Base-by-base conservation (phyloP, 306 rosid genomes). In the Cyamopsis tetragonoloba region DNA sequence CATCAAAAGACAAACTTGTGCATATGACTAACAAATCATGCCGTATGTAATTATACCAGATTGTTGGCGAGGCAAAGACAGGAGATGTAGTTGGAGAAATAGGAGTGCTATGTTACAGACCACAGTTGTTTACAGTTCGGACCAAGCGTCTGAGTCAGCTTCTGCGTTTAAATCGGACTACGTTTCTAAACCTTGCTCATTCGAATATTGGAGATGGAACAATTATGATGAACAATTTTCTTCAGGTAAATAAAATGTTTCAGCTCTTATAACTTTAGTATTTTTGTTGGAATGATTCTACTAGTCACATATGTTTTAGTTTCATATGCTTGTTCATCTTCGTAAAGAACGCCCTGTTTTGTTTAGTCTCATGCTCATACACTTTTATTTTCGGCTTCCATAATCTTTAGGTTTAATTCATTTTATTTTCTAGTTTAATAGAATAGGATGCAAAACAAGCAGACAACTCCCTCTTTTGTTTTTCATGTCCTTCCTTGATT, bases 101-200 rank as follows among this genome's bases (percentile, higher is more conserved):
- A 49, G 96, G 96, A 14, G 86, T 89, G 20, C 41, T 92, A 2
- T 87, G 96, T 76, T 89, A 87, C 54, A 79, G 77, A 68, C 98
- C 96, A 24, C 98, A 89, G 18, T 13, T 77, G 12, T 86, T 75
- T 48, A 89, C 95, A 0, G 87, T 85, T 37, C 83, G 96, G 10
- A 92, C 95, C 1, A 89, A 80, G 67, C 70, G 86, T 23, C 41
- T 92, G 46, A 66, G 88, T 31, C 96, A 87, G 65, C 80, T 85
- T 48, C 77, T 92, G 27, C 86, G 95, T 15, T 42, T 91, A 76
- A 87, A 77, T 73, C 83, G 95, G 7, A 72, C 95, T 4, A n/a
- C 82, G 4, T 85, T 89, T 75, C 22, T 84, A 6, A 86, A 67
- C 37, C 74, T 83, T 39, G 70, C 79, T 65, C 83, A 84, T 44